phyloP scores from a whole-genome alignment of 208 protist genomes.

The Leishmania tropica region DNA sequence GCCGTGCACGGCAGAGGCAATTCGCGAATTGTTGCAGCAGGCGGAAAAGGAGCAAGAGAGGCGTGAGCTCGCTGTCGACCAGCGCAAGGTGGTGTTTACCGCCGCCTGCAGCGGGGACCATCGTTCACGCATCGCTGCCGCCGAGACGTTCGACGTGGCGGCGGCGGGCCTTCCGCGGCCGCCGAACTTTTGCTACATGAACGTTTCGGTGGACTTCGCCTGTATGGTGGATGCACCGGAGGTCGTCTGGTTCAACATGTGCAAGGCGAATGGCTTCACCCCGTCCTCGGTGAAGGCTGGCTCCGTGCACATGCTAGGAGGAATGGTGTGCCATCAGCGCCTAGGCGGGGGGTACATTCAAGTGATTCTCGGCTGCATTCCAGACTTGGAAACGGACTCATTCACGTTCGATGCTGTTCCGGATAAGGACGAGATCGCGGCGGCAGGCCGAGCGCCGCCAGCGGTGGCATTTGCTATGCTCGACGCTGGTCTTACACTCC shows the following conservation, averaged over 20 bases:
- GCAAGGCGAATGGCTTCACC: constrained; percentile 63
- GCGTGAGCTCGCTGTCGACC: constrained; percentile 64
- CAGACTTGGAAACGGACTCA: constrained; percentile 71
- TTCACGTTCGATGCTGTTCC: constrained; percentile 89
- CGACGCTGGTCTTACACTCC: constrained; percentile 68
- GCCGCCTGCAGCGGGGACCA: constrained; percentile 78
- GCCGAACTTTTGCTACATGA: constrained; percentile 88
- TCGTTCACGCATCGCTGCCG: constrained; percentile 77
- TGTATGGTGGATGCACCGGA: constrained; percentile 85
- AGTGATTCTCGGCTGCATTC: constrained; percentile 79
- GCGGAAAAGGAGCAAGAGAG: constrained; percentile 56
- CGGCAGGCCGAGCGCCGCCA: constrained; percentile 38
- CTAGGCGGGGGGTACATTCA: constrained; percentile 86
- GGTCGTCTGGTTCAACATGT: constrained; percentile 89
- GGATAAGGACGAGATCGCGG: constrained; percentile 57
- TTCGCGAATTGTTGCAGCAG: constrained; percentile 55
- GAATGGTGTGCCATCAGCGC: constrained; percentile 75
- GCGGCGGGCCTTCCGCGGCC: constrained; percentile 72
- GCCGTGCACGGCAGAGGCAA: constrained; percentile 47
- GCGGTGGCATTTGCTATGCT: constrained; percentile 65
- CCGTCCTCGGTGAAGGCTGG: constrained; percentile 71
- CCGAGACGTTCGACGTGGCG: constrained; percentile 87
- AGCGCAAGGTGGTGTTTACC: constrained; percentile 75
- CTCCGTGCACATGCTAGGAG: constrained; percentile 80
- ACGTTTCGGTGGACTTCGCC: constrained; percentile 75